These are phyloP conservation scores for Senecio squalidus DNA, from an alignment of 140 eudicot genomes.

Conservation along the genomic window DNA sequence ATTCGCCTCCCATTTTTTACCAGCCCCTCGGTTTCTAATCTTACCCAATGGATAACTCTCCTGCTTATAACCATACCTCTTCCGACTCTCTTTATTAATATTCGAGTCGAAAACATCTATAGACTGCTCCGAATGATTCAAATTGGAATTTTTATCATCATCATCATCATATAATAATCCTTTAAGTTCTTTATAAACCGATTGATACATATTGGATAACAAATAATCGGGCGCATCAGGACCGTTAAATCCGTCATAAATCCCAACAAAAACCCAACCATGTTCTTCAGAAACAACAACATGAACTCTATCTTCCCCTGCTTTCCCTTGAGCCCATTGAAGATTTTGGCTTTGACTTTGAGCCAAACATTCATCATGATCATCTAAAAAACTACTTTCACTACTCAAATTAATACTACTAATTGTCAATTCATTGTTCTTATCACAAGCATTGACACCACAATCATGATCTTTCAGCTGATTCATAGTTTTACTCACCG, in stretches of 20 bases:
- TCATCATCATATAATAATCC: neutral
- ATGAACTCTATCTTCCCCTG: slow-evolving; percentile 92
- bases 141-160: slow-evolving; percentile 5
- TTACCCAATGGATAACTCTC: slow-evolving; percentile 43
- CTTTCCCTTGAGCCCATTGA: slow-evolving; percentile 98
- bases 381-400: slow-evolving; percentile 55
- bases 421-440: slow-evolving; percentile 49
- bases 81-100: neutral
- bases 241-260: neutral
- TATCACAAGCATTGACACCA: slow-evolving; percentile 47
- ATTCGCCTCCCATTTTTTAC: slow-evolving; percentile 70
- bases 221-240: neutral
- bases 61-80: slow-evolving; percentile 32
- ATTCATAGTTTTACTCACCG: slow-evolving; percentile 42
- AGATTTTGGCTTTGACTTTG: slow-evolving; percentile 56
- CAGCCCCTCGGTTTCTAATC: slow-evolving; percentile 40
- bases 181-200: neutral
- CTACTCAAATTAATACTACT: slow-evolving; percentile 70
- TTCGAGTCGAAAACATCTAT: slow-evolving; percentile 9
- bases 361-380: slow-evolving; percentile 42
- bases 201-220: neutral
- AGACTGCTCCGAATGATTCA: slow-evolving; percentile 9
- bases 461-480: slow-evolving; percentile 54
- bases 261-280: neutral
- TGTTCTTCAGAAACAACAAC: neutral